Evolutionary conservation across 148 eudicot genomes (phyloP).

Genomic region (Cornus controversa): DNA sequence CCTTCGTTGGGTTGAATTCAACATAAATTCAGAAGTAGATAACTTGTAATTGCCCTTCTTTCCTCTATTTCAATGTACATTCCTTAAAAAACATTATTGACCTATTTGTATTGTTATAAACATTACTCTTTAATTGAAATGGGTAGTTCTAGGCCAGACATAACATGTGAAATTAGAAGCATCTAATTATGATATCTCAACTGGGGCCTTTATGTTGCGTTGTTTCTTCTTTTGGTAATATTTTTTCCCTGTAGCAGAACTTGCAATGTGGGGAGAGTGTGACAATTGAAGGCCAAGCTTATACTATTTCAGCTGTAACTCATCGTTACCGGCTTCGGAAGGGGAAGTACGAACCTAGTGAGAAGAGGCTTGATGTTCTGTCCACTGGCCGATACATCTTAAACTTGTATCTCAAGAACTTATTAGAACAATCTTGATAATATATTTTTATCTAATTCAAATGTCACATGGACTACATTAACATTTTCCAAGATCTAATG

Average conservation of each 20-base stretch:
- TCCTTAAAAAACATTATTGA: not conserved
- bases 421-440: constrained; percentile 67
- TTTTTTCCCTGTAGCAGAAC: constrained; percentile 43
- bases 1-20: not conserved
- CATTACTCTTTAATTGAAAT: not conserved
- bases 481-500: not conserved
- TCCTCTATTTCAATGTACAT: not conserved
- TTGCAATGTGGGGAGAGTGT: constrained; percentile 92
- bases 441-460: not conserved
- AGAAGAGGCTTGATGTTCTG: constrained; percentile 86
- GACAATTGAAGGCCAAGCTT: constrained; percentile 85
- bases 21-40: not conserved
- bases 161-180: not conserved
- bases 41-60: not conserved
- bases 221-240: not conserved
- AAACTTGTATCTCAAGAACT: constrained; percentile 71
- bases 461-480: not conserved
- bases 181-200: not conserved
- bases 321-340: constrained; percentile 85
- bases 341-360: constrained; percentile 89
- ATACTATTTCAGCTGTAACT: constrained; percentile 84
- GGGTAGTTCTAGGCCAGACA: not conserved
- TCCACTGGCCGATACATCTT: constrained; percentile 88
- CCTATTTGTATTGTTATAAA: not conserved
- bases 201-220: not conserved